Base-by-base conservation (phyloP, 192 early-diverging fungal species). In the Backusella psychrophila region DNA sequence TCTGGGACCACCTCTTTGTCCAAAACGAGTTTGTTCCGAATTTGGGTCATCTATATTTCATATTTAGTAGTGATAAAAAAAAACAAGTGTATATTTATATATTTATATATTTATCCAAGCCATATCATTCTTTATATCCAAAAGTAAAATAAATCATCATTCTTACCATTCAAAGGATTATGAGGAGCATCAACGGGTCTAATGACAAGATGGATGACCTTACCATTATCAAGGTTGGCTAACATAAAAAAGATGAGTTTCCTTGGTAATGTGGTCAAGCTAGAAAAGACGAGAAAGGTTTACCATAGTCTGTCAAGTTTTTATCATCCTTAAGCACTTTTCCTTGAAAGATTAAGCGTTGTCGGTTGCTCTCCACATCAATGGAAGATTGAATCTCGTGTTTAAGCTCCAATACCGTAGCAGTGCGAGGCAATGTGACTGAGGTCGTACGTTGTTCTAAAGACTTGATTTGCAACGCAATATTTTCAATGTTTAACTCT, bases 331-430 rank as follows among this genome's bases (percentile, higher is more conserved):
- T 80, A 49, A 87, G 73, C 1, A 87, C 81, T 56, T 81, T 71
- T 56, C 85, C 85, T 52, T 82, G 83, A 59, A 85, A 87, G 75
- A 87, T 87, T 66, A 87, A 76, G 8, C 85, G 81, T 44, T 87
- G 85, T 44, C 85, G 78, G 44, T 78, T 77, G 31, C 75, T 79
- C 8, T 81, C 80, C 7, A 87, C 83, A 56, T 82, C 67, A 33
- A 83, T 75, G 42, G 84, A 56, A 23, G 71, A 33, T 17, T 82
- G 77, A 44, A 87, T 82, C 9, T 77, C 71, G 26, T 85, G 81
- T 53, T 87, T 87, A 38, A 87, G 78, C n/a, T 83, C 75, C 17
- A 85, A 74, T 12, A 87, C 83, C 8, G 85, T 81, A 12, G 84
- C 81, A 35, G 69, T 74, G 21, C 81, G 63, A 44, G 81, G 77